Percentiles rank a stretch among this genome's conserved stretches.
phyloP scores from a whole-genome alignment of 345 rosid species.

The Zanthoxylum bungeanum region DNA sequence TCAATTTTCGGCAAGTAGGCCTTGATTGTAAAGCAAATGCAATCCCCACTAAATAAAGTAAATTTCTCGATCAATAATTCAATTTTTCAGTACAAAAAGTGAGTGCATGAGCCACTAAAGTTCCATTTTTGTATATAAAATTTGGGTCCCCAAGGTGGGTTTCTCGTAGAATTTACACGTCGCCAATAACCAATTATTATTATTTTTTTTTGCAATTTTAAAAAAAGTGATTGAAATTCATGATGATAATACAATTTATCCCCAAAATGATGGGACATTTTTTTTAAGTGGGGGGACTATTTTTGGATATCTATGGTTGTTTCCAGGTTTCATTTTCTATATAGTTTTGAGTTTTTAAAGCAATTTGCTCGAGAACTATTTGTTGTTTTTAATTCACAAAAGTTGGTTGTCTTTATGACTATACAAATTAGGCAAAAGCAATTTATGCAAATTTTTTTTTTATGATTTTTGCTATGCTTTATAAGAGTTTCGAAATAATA shows the following conservation, averaged over 20 bases:
- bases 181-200: background rate
- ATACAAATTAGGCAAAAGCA: background rate
- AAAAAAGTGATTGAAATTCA: background rate
- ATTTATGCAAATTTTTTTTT: too few species aligned
- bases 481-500: too few species aligned
- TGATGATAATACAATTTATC: background rate
- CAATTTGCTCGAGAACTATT: background rate
- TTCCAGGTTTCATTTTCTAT: background rate
- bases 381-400: too few species aligned
- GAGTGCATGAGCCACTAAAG: constrained; percentile 24
- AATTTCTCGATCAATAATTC: background rate
- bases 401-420: background rate
- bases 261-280: background rate
- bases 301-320: background rate
- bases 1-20: background rate
- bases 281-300: background rate
- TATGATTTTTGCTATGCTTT: too few species aligned
- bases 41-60: background rate
- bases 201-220: too few species aligned
- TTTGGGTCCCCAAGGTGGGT: background rate
- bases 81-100: background rate
- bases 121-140: background rate
- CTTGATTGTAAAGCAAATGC: background rate
- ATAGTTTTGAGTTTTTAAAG: background rate
- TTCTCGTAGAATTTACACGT: constrained; percentile 1